phyloP scores from a whole-genome alignment of 1,284 basidiomycete species.

The Puccinia triticina region DNA sequence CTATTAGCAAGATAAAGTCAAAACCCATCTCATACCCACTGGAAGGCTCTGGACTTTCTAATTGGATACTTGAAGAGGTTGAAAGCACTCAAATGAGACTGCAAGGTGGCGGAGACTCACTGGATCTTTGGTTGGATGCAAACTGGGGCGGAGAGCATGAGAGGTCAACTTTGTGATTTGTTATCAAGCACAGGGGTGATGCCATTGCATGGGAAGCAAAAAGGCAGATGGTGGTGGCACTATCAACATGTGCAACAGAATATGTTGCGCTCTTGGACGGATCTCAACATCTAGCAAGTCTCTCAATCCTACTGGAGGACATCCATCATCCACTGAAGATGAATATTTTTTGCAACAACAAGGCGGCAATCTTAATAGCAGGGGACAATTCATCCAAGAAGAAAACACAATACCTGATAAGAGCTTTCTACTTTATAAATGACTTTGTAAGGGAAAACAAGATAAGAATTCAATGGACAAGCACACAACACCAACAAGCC shows the following conservation, averaged over 20 bases:
- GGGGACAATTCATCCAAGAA: constrained; percentile 27
- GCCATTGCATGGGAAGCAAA: constrained; percentile 2
- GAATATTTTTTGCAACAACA: constrained; percentile 9
- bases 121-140: constrained; percentile 37
- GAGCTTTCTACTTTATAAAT: constrained; percentile 36
- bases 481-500: background rate
- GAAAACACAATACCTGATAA: background rate
- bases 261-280: constrained; percentile 15
- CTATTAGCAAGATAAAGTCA: constrained; percentile 59
- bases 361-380: background rate
- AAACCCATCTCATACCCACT: constrained; percentile 60
- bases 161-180: background rate
- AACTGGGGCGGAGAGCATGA: constrained; percentile 32
- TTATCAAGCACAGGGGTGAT: background rate
- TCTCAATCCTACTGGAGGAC: background rate
- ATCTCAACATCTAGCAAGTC: background rate
- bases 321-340: background rate
- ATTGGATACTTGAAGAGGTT: constrained; percentile 66
- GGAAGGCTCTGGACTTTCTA: constrained; percentile 61
- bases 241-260: constrained; percentile 9
- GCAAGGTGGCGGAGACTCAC: background rate
- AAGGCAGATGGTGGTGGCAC: background rate
- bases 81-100: constrained; percentile 51
- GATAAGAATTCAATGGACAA: constrained; percentile 11
- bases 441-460: background rate